These are phyloP conservation scores for Friedmanniomyces simplex DNA, from an alignment of 495 filamentous ascomycete species.

Conservation along the genomic window DNA sequence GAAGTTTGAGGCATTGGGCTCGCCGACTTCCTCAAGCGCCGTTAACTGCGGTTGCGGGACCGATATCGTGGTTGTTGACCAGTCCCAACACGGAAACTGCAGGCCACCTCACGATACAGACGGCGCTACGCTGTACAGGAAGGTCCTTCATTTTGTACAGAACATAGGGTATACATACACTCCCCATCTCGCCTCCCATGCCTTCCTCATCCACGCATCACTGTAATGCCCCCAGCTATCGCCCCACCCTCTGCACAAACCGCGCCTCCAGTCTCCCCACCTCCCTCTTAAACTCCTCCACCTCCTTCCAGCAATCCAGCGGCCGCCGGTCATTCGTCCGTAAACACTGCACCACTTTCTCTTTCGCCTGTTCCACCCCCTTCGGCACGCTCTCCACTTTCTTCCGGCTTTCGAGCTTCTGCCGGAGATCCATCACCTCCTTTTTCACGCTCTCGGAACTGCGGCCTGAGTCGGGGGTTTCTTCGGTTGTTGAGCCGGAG, in stretches of 20 bases:
- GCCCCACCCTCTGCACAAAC: slow-evolving; percentile 70
- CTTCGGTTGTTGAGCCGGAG: neutral
- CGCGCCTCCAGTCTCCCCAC: slow-evolving; percentile 71
- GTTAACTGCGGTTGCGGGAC: too few relatives aligned
- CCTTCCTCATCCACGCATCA: neutral
- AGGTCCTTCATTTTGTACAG: neutral
- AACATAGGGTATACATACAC: neutral
- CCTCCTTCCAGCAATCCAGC: slow-evolving; percentile 92
- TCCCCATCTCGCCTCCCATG: neutral
- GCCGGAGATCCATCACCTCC: slow-evolving; percentile 65
- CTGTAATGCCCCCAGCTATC: neutral
- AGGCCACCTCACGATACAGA: too few relatives aligned
- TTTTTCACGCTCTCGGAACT: slow-evolving; percentile 42
- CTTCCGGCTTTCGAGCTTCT: slow-evolving; percentile 62
- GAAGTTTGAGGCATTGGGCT: too few relatives aligned
- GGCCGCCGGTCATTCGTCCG: slow-evolving; percentile 77
- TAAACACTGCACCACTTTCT: slow-evolving; percentile 72
- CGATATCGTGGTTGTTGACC: too few relatives aligned
- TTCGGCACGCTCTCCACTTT: slow-evolving; percentile 57
- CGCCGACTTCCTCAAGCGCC: too few relatives aligned
- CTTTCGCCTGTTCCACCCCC: slow-evolving; percentile 60
- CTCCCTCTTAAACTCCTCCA: slow-evolving; percentile 78
- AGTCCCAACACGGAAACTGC: too few relatives aligned
- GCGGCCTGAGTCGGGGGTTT: neutral
- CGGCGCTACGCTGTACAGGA: too few relatives aligned